These are phyloP conservation scores for Tricholoma bakamatsutake DNA, from an alignment of 768 basidiomycete species.

Conservation along the genomic window DNA sequence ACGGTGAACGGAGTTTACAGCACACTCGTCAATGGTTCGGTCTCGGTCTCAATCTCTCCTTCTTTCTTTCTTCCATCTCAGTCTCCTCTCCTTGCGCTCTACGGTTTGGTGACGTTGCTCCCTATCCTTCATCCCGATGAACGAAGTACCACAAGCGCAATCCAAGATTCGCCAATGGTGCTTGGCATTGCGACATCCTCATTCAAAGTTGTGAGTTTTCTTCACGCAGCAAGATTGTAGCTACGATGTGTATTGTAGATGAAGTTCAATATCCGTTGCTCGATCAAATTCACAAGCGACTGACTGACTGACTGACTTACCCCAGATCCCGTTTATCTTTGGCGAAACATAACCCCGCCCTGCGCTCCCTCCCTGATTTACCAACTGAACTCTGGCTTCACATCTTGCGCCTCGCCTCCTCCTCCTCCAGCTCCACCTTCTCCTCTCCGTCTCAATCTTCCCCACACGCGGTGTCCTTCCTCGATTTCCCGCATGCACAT, in stretches of 20 bases:
- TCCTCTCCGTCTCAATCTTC: slow-evolving; percentile 35
- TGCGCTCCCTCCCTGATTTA: slow-evolving; percentile 30
- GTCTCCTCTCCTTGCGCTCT: no score
- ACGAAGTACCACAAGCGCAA: not conserved
- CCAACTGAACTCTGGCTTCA: slow-evolving; percentile 65
- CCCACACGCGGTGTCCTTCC: slow-evolving; percentile 51
- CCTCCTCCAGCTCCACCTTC: slow-evolving; percentile 25
- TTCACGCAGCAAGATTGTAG: no score
- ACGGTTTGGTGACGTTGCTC: no score
- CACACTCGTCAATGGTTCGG: no score
- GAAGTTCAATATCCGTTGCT: no score
- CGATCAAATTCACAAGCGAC: not conserved
- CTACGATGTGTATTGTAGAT: no score
- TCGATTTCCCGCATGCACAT: slow-evolving; percentile 37
- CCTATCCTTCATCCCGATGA: no score
- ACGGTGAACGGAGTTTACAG: no score
- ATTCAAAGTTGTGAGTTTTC: not conserved
- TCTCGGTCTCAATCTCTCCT: no score
- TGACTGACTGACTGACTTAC: not conserved
- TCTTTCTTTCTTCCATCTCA: no score
- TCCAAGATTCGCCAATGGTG: not conserved
- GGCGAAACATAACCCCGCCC: not conserved
- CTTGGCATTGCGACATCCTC: not conserved
- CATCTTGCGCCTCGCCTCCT: slow-evolving; percentile 54
- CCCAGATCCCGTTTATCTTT: not conserved